A percentile compares a stretch with the other conserved stretches of the same genome.
Conservation (phyloP, 1,284 basidiomycete genomes). For the Puccinia novopanici region DNA sequence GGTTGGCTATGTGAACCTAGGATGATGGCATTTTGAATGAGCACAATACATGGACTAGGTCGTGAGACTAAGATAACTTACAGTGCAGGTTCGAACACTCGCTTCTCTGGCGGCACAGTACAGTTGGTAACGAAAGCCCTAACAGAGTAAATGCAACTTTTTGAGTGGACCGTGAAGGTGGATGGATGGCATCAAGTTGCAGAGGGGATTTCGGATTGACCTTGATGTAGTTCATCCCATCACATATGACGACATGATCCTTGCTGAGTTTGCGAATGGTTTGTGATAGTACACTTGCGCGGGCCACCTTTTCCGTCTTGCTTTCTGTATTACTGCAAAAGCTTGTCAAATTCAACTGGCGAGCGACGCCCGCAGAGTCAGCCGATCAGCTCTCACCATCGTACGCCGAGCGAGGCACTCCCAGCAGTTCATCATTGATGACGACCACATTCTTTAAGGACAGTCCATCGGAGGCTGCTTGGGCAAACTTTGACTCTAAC, state of each 20-base stretch:
- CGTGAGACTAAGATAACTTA: constrained; percentile 1
- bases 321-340: constrained; percentile 32
- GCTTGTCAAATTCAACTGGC: constrained; percentile 10
- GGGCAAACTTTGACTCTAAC: not conserved
- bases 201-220: not conserved
- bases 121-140: constrained; percentile 49
- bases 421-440: constrained; percentile 33
- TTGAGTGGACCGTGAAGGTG: not conserved
- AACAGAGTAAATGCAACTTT: not conserved
- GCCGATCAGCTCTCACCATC: constrained; percentile 35
- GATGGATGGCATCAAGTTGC: not conserved
- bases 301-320: constrained; percentile 41
- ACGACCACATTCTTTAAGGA: constrained; percentile 10
- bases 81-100: constrained; percentile 33
- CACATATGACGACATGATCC: constrained; percentile 35
- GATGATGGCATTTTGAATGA: not conserved
- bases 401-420: constrained; percentile 29
- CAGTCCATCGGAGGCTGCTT: constrained; percentile 6
- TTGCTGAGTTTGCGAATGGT: constrained; percentile 42
- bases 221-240: constrained; percentile 50
- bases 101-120: constrained; percentile 49
- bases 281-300: constrained; percentile 26
- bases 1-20: constrained; percentile 41
- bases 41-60: not conserved
- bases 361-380: not conserved